Evolutionary conservation across 441 rosid species (phyloP), one percentile per base, ranked within the genome.

Genomic region (Adansonia gregorii): DNA sequence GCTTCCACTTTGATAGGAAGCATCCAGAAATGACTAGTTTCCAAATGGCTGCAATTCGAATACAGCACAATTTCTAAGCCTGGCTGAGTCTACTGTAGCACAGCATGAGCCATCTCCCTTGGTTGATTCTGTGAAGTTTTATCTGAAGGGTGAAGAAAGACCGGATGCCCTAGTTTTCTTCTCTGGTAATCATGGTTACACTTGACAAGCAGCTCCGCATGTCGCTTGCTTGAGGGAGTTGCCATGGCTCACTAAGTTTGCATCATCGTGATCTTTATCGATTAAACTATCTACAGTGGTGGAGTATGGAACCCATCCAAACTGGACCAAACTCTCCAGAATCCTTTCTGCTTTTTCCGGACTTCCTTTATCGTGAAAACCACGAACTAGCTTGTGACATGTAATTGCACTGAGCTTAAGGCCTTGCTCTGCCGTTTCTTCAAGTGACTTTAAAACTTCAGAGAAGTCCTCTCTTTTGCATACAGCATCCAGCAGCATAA

Each of bases 231-330:
- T 78, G 63, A 48, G 63, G 41, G 68, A 54, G 67, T 75, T 76
- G 59, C 66, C 31, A 75, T 59, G 51, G 41, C 27, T 71, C 64
- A 77, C 81, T 24, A 78, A 74, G 43, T 69, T 45, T 35, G 56
- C 70, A 67, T 51, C 76, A 68, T 76, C 67, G 61, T 45, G 72
- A 43, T 70, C 76, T 71, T 75, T 78, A 54, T 70, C 72, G 6
- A 85, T 56, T 4, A 85, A 27, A 73, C 82, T 85, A 73, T 58
- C 66, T 75, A 86, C 45, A 74, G 35, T 78, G 64, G 82, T 83
- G 72, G 91, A 83, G 17, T 86, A 81, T 60, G 87, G 84, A 67
- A 92, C 82, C 84, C 93, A 90, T 73, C 86, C 82, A 64, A 82
- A 86, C 76, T 77, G 81, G 58, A 86, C 79, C 86, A 91, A 81